Percentiles rank a stretch among this genome's conserved stretches.
Evolutionary conservation across 2,329 filamentous ascomycete genomes (phyloP).

Genomic region (Penicillium sp.): DNA sequence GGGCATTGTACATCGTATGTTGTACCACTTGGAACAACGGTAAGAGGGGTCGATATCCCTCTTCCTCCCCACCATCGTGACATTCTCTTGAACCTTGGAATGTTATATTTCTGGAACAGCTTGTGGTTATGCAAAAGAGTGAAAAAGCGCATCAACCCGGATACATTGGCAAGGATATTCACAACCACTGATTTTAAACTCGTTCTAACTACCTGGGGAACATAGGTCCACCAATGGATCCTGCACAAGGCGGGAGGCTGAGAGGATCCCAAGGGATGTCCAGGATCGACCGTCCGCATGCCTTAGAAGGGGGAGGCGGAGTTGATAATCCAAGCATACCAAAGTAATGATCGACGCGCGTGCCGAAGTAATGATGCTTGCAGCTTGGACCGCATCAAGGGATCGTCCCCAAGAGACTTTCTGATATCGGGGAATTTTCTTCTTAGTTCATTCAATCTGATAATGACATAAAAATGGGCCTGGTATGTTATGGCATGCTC

Average conservation of each 20-base stretch:
- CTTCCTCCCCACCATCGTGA: constrained; percentile 1
- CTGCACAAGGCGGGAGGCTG: background rate
- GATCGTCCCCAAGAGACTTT: background rate
- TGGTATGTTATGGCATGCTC: background rate
- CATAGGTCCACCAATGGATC: background rate
- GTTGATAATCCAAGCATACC: constrained; percentile 22
- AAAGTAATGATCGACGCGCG: constrained; percentile 21
- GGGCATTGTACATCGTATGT: background rate
- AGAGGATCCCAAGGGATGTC: constrained; percentile 3
- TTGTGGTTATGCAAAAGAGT: background rate
- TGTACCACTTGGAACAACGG: background rate
- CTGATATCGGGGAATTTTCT: constrained; percentile 6
- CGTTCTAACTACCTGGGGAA: background rate
- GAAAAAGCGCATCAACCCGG: background rate
- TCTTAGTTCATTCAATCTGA: background rate
- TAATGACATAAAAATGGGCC: background rate
- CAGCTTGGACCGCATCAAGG: constrained; percentile 12
- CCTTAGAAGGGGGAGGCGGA: constrained; percentile 21
- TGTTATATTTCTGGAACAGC: background rate
- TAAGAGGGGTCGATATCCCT: background rate
- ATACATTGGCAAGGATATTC: background rate
- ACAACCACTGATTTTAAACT: background rate
- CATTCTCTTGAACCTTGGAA: constrained; percentile 1
- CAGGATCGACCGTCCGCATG: constrained; percentile 1
- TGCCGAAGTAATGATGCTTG: constrained; percentile 16